These are phyloP conservation scores for Hyphopichia pseudoburtonii DNA, from an alignment of 1,139 yeast genomes.

Conservation along the genomic window DNA sequence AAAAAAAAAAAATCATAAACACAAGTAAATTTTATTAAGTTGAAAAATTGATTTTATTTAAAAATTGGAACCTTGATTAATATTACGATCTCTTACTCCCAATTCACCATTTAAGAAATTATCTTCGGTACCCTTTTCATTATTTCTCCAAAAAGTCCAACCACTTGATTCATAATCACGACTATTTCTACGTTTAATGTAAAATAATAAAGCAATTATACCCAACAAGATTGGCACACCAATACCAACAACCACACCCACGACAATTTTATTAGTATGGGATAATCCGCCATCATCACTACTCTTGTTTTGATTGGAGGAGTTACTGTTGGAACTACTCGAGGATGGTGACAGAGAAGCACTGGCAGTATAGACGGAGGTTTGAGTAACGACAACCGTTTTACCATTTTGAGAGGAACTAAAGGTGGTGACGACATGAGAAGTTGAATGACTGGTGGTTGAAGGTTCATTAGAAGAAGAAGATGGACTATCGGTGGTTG, in stretches of 20 bases:
- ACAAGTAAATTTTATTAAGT: not conserved
- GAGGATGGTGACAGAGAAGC: slow-evolving; percentile 28
- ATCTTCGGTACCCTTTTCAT: slow-evolving; percentile 44
- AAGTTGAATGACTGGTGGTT: slow-evolving; percentile 8
- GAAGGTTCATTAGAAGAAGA: slow-evolving; percentile 9
- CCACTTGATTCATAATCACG: slow-evolving; percentile 33
- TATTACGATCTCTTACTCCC: slow-evolving; percentile 47
- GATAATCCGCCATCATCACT: slow-evolving; percentile 33
- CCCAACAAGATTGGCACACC: slow-evolving; percentile 47
- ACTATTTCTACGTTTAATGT: slow-evolving; percentile 33
- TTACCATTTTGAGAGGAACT: slow-evolving; percentile 36
- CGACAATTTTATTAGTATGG: slow-evolving; percentile 45
- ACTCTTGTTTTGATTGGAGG: no score
- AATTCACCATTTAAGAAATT: slow-evolving; percentile 66
- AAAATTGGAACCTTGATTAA: slow-evolving; percentile 50
- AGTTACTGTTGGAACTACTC: slow-evolving; percentile 16
- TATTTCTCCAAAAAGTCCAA: slow-evolving; percentile 56
- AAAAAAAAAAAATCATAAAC: not conserved
- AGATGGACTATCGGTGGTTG: slow-evolving; percentile 4
- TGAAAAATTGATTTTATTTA: slow-evolving; percentile 18
- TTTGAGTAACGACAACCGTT: slow-evolving; percentile 40
- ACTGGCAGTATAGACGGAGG: slow-evolving; percentile 27
- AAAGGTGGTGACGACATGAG: slow-evolving; percentile 25
- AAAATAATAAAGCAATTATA: slow-evolving; percentile 34
- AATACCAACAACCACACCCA: slow-evolving; percentile 53